These are phyloP conservation scores for Hyphodiscus sp. DNA, from an alignment of 2,329 filamentous ascomycete genomes.

Conservation along the genomic window DNA sequence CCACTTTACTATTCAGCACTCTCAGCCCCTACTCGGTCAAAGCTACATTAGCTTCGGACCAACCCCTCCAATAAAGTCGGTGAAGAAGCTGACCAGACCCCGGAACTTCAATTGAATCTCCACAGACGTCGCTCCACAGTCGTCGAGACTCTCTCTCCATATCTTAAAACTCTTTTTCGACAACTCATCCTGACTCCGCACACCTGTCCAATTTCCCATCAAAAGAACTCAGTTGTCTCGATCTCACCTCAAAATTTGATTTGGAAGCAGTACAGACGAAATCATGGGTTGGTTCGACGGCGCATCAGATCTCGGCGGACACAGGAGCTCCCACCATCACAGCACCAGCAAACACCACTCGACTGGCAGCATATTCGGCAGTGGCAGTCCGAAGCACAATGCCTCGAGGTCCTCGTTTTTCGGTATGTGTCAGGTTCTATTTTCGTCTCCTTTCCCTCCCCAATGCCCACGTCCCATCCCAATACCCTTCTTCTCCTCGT, in stretches of 20 bases:
- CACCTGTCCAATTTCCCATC: no score
- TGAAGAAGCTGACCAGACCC: not conserved
- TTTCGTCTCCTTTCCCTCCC: not conserved
- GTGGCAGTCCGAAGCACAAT: conserved; percentile 34
- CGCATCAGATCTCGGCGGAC: conserved; percentile 27
- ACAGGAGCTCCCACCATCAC: conserved; percentile 13
- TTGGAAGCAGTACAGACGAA: not conserved
- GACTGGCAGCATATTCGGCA: conserved; percentile 34
- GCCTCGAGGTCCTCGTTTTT: conserved; percentile 38
- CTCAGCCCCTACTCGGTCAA: not conserved
- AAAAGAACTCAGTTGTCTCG: not conserved
- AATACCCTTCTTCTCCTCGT: no score
- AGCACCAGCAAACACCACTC: conserved; percentile 20
- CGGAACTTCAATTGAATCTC: not conserved
- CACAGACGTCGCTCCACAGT: not conserved
- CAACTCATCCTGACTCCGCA: not conserved
- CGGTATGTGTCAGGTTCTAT: not conserved
- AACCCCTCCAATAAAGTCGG: not conserved
- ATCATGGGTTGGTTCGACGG: conserved; percentile 42
- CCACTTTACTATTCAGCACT: not conserved
- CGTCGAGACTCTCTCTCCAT: no score
- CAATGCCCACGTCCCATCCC: not conserved
- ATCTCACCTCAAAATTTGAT: not conserved
- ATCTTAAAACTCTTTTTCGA: not conserved
- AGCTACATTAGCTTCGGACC: not conserved